Evolutionary conservation across 2,329 filamentous ascomycete species (phyloP), one percentile per base, ranked within the genome.

Genomic region (Xylaria sp.): DNA sequence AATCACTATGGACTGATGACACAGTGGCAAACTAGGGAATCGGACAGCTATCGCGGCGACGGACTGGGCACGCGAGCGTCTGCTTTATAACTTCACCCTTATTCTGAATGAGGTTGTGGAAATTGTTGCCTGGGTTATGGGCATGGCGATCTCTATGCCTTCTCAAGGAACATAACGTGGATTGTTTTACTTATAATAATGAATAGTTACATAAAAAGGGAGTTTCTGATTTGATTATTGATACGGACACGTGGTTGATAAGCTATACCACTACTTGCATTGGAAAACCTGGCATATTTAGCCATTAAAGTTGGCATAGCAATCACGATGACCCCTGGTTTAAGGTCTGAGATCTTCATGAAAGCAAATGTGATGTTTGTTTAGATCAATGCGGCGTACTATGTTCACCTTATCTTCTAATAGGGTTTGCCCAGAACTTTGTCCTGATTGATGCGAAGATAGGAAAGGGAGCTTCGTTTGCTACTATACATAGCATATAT

Each of bases 51-150:
- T 40, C 5, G 68, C 65, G 10, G 65, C 68, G 11, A 65, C 62
- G 4, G 68, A 70, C 42, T 70, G 68, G 68, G 68, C 68, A 1
- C 68, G 68, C 17, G 17, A 56, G 49, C 59, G 62, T 1, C 58
- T 23, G 23, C 23, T 23, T 23, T 23, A 23, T 23, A 23, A 23
- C 23, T 23, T 23, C 68, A 6, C 65, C 68, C 2, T 65, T 2
- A 23, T 23, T 23, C 23, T 23, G 23, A 23, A 23, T 23, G 23
- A 23, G 23, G 26, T 31, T 42, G 6, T 53, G 9, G 65, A 65
- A 31, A 15, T 1, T 20, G 6, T 17, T 15, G 6, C 9, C 4
- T 23, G 3, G 46, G 46, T 11, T 23, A 15, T 28, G 46, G 5
- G 4, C 13, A 23, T 23, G 23, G 23, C 23, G 23, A 23, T 23